Conservation (phyloP, 495 filamentous ascomycete genomes). For the Hypomontagnella monticulosa region DNA sequence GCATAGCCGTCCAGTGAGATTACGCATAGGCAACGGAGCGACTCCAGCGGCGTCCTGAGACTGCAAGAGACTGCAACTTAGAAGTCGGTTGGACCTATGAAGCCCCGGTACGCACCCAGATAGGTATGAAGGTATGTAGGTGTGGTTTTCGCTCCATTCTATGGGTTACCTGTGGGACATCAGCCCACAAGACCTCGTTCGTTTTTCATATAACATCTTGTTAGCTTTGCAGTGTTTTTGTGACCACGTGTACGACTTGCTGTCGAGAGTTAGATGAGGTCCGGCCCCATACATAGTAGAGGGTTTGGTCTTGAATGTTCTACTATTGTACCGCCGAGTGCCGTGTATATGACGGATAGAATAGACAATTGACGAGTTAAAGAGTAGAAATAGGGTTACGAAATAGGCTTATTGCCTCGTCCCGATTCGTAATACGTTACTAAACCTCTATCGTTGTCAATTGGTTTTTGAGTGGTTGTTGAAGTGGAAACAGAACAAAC, state of each 20-base stretch:
- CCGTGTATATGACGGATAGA: background rate
- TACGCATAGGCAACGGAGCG: background rate
- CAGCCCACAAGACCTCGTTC: conserved; percentile 3
- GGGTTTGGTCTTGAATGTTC: background rate
- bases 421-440: background rate
- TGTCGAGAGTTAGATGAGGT: conserved; percentile 18
- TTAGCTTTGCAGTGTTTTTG: conserved; percentile 9
- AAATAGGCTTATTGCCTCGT: background rate
- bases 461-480: too few species aligned
- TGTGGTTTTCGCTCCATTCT: conserved; percentile 17
- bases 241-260: conserved; percentile 31
- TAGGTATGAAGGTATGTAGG: background rate
- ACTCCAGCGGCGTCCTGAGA: conserved; percentile 12
- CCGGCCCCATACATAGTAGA: conserved; percentile 9
- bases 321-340: background rate
- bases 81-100: conserved; percentile 7
- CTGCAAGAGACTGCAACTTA: conserved; percentile 27
- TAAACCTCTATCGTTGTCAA: background rate
- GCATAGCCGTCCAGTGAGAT: conserved; percentile 12
- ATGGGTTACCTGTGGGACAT: conserved; percentile 23
- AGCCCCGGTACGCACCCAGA: conserved; percentile 11
- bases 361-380: background rate
- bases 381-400: background rate
- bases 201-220: conserved; percentile 2
- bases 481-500: too few species aligned